Conservation (phyloP, 306 rosid genomes). For the Dalbergia cochinchinensis region DNA sequence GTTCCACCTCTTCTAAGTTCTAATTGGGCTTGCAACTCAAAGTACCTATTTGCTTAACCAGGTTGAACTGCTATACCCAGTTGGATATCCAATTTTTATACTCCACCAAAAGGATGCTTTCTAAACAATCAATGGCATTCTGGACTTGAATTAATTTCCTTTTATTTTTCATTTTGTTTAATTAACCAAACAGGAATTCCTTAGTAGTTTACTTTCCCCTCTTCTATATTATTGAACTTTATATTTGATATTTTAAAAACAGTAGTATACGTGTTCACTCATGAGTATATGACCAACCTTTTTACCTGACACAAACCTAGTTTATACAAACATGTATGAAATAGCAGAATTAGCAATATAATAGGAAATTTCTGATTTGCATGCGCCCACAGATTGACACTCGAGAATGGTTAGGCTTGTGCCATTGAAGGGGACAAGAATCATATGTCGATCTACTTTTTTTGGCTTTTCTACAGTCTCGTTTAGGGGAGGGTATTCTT, state of each 20-base stretch:
- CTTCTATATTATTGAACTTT: background rate
- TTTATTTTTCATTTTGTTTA: background rate
- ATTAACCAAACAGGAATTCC: background rate
- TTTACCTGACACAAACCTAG: background rate
- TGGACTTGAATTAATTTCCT: background rate
- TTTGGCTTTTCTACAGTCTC: background rate
- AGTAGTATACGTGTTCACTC: background rate
- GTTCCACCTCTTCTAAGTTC: background rate
- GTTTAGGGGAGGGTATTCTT: background rate
- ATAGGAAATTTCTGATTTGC: background rate
- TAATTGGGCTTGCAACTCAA: background rate
- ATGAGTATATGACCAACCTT: background rate
- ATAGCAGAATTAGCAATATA: background rate
- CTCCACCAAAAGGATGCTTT: background rate
- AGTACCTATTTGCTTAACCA: background rate
- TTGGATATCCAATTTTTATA: background rate
- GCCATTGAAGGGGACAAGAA: constrained; percentile 19
- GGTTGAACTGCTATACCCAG: background rate
- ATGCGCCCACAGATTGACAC: background rate
- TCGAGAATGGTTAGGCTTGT: background rate
- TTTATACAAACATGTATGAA: background rate
- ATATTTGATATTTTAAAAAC: background rate
- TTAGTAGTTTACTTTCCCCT: background rate
- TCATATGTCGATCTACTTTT: constrained; percentile 1
- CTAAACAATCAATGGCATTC: background rate